Conservation (phyloP, 2,329 filamentous ascomycete species). For the Chaetomiaceae sp. region DNA sequence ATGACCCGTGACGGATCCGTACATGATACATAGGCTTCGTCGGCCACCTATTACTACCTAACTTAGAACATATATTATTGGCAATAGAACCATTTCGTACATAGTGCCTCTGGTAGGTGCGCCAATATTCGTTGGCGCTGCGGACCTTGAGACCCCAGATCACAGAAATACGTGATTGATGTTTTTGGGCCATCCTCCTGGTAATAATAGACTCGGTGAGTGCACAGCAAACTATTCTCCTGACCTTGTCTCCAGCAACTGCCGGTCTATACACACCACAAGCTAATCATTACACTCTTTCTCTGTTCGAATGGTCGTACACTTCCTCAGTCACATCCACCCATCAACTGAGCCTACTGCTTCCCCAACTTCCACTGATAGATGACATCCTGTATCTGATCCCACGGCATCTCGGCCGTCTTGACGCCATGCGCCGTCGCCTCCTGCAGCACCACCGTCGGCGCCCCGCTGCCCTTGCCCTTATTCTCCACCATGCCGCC, state of each 20-base stretch:
- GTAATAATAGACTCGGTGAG: too few relatives aligned
- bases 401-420: slow-evolving; percentile 70
- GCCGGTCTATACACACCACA: background rate
- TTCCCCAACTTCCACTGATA: slow-evolving; percentile 76
- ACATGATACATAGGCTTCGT: background rate
- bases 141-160: too few relatives aligned
- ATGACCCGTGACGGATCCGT: background rate
- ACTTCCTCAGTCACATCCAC: background rate
- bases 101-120: too few relatives aligned
- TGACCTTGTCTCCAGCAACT: too few relatives aligned
- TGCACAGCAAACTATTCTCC: too few relatives aligned
- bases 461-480: slow-evolving; percentile 76
- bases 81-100: background rate
- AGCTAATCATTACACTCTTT: background rate
- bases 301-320: background rate
- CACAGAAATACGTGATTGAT: too few relatives aligned
- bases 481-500: slow-evolving; percentile 70
- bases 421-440: slow-evolving; percentile 72
- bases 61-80: background rate
- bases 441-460: slow-evolving; percentile 93
- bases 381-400: slow-evolving; percentile 84
- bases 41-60: background rate
- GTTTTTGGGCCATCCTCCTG: too few relatives aligned
- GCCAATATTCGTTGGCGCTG: too few relatives aligned
- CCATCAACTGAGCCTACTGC: slow-evolving; percentile 30